Evolutionary conservation across 148 eudicot genomes (phyloP), one percentile per base, ranked within the genome.

Genomic region (Fagopyrum homotropicum): DNA sequence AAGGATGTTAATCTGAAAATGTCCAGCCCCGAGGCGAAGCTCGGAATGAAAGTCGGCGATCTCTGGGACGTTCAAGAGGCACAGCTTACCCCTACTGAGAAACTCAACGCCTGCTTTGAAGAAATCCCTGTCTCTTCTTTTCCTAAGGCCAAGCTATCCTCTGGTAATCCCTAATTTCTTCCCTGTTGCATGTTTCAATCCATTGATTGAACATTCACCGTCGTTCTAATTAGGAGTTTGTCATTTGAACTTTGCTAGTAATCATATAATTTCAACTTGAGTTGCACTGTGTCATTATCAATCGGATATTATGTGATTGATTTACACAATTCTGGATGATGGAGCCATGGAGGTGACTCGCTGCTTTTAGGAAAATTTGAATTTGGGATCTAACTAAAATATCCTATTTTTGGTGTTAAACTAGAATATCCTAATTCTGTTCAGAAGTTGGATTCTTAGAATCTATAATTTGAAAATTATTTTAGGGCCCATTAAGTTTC

Each of bases 101-200:
- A 94, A 78, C 91, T 94, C 17, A 94, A 94, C 75, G 92, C 97
- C 63, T 94, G 98, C 73, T 94, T 94, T 78, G 98, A 94, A 78
- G 82, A 84, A 73, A 89, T 94, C 43, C 89, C 93, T 60, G 97
- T 94, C 49, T 90, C 96, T 75, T 80, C 89, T 26, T 94, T 91
- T 52, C 97, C 98, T 15, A 83, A 69, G 35, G 89, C 96, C 44
- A 76, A 89, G 70, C 74, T 86, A 56, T 83, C 89, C 59, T 85
- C 85, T 83, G 94, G 98, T 90, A 78, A 45, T 72, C 10, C 14
- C 1, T 6, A 6, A 5, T 10, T 44, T 22, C 55, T 76, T 9
- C 54, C 47, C 72, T n/a, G 68, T n/a, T 52, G 0, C 63, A 35
- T 48, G 17, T 7, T 56, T 75, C 50, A 26, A n/a, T 8, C 66